Base-by-base conservation (phyloP, 140 eudicot species). In the Cichorium intybus region DNA sequence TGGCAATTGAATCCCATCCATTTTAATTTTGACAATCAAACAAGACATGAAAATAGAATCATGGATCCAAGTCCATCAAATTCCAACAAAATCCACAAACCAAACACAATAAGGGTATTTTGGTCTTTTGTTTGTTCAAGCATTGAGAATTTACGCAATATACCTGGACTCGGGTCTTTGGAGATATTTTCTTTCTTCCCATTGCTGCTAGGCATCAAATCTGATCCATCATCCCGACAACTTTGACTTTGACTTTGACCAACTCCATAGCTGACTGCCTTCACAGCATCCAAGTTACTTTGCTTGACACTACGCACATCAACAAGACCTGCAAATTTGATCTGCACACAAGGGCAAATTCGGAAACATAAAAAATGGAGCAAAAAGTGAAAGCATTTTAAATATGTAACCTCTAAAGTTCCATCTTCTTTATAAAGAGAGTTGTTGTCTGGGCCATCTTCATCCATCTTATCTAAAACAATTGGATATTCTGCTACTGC, bases 391-490 rank as follows among this genome's bases (percentile, higher is more conserved):
- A 31, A 70, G 41, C 51, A 21, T 28, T 52, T 66, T 45, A 57
- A 70, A 4, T 66, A n/a, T n/a, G n/a, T n/a, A n/a, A 88, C 99
- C 99, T 93, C 94, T 80, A 93, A 78, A n/a, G 85, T 79, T 56
- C 99, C 99, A 81, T 93, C 97, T 61, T 93, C 97, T 50, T 68
- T 74, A 62, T 93, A 88, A 34, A 79, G 75, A 45, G 93, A 77
- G 74, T 66, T 79, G 41, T 79, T 79, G 34, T 77, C 88, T 24
- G 64, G 77, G 11, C 79, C 87, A 56, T 78, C 85, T 49, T 80
- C 94, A 15, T 65, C 83, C 56, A 43, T 57, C 76, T 81, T 80
- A 64, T 77, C 74, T 15, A 45, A 66, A 49, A 73, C 63, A 68
- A 93, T 50, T 1, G 97, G 97, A 70, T 81, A 78, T 29, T 84